phyloP scores from a whole-genome alignment of 2,329 filamentous ascomycete species.

The Trichoderma koningiopsis region DNA sequence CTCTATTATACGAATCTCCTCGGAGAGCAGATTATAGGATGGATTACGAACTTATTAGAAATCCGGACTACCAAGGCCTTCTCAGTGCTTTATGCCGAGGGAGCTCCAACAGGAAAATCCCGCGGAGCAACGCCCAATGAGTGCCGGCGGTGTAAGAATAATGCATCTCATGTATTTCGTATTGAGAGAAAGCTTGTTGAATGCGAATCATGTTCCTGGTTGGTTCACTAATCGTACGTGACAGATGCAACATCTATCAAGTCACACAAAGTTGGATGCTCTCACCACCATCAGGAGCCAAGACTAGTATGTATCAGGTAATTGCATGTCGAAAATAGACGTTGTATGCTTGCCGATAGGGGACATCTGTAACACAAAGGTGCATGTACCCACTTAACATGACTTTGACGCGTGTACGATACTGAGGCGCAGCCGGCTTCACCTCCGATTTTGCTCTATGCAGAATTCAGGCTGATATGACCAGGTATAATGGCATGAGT shows the following conservation, averaged over 20 bases:
- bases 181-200: neutral
- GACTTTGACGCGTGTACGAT: neutral
- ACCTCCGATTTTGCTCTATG: neutral
- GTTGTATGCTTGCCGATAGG: too few species aligned
- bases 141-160: neutral
- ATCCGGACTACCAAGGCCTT: neutral
- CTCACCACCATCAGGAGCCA: neutral
- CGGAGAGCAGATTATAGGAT: neutral
- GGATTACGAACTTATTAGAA: neutral
- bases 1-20: neutral
- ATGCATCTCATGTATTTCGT: neutral
- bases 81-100: neutral
- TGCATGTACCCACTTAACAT: neutral
- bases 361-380: neutral
- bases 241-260: neutral
- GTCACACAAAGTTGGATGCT: neutral
- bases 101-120: neutral
- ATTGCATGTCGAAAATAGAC: too few species aligned
- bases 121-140: neutral
- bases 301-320: too few species aligned
- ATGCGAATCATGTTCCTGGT: neutral
- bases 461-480: neutral
- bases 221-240: neutral
- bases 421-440: neutral
- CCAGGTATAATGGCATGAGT: neutral